Evolutionary conservation across 768 basidiomycete species (phyloP), one percentile per base, ranked within the genome.

Genomic region (Termitomyces sp.): DNA sequence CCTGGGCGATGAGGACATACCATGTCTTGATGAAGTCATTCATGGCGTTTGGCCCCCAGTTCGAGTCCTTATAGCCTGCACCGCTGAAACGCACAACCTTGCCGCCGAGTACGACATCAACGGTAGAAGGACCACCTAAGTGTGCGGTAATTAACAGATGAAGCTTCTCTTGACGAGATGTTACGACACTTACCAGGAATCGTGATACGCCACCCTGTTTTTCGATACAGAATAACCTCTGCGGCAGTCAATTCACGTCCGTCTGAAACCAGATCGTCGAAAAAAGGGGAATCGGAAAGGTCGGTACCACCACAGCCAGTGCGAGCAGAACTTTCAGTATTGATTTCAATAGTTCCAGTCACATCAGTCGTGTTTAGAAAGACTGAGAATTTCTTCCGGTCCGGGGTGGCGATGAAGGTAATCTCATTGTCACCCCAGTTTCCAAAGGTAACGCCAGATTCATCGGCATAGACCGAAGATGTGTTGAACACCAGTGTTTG

Each of bases 1-100:
- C 61, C 36, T 56, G 55, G 41, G 61, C 61, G 16, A 62, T 62
- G 41, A 62, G 55, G 28, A 62, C 61, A 36, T 62, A 62, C 61
- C 61, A 62, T 22, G 61, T 54, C 40, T 50, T 20, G 20, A 62
- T 47, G 44, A 62, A 62, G 44, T 59, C 58, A 36, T 62, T 62
- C 58, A 62, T 56, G 30, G 61, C 61, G 36, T 59, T 51, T 8
- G 61, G 52, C 16, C 54, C 55, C 61, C 61, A 62, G 48, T 62
- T 62, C 8, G 61, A 62, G 30, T 62, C 61, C 50, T 62, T 62
- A 44, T 62, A 62, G 20, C 61, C 61, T 40, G 54, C 36, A 26
- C 61, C 61, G 13, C 10, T 35, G 47, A 62, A 62, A 35, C 46
- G 41, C 22, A 62, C 52, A 10, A 47, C 11, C 45, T 59, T 59